Evolutionary conservation across 139 green algal genomes (phyloP).

Genomic region (Chlamydomonas incerta): DNA sequence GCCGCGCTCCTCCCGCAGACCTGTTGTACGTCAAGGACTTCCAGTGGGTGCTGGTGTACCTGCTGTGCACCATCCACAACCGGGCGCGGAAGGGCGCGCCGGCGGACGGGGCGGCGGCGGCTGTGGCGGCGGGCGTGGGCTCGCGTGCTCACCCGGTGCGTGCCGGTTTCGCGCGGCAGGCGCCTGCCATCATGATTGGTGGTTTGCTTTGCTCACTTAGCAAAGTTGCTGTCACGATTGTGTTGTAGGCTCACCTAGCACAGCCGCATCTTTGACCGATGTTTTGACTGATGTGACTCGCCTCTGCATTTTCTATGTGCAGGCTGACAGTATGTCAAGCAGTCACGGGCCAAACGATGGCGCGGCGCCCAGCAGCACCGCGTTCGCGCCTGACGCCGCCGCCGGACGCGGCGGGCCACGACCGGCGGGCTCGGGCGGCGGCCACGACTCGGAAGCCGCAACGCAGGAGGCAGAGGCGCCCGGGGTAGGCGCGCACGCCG

Average conservation of each 20-base stretch:
- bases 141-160: background rate
- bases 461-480: constrained; percentile 21
- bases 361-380: background rate
- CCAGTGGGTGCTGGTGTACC: constrained; percentile 34
- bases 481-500: background rate
- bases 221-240: too few relatives aligned
- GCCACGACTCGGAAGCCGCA: constrained; percentile 16
- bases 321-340: constrained; percentile 35
- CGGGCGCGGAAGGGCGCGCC: background rate
- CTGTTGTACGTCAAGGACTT: constrained; percentile 25
- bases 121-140: background rate
- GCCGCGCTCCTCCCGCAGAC: background rate
- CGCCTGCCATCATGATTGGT: too few relatives aligned
- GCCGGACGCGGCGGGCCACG: too few relatives aligned
- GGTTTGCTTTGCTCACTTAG: too few relatives aligned
- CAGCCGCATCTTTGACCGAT: too few relatives aligned
- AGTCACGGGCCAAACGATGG: background rate
- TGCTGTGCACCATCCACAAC: constrained; percentile 22
- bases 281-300: too few relatives aligned
- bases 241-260: too few relatives aligned
- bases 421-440: background rate
- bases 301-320: too few relatives aligned
- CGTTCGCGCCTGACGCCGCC: background rate
- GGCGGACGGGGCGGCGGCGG: background rate
- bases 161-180: too few relatives aligned